A percentile compares a stretch with the other conserved stretches of the same genome.
Evolutionary conservation across 257 asterid species (phyloP).

Genomic region (Nicotiana obtusifolia): DNA sequence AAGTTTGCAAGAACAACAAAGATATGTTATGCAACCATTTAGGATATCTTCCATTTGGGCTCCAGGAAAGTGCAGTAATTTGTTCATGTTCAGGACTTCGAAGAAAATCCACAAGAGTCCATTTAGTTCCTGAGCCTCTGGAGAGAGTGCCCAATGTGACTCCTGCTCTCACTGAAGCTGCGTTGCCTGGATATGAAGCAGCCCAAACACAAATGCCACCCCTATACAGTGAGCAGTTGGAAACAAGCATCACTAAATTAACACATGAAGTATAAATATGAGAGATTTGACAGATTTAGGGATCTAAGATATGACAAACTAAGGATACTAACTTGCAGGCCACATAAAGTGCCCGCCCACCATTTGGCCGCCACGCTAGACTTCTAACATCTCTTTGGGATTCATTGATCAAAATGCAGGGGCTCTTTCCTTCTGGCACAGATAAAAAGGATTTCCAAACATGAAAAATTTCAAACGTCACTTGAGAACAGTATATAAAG

Average conservation of each 20-base stretch:
- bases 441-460: not conserved
- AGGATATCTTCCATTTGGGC: slow-evolving; percentile 99
- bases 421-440: slow-evolving; percentile 61
- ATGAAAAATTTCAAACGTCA: too few species aligned
- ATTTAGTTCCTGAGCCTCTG: slow-evolving; percentile 68
- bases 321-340: slow-evolving; percentile 79
- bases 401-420: slow-evolving; percentile 55
- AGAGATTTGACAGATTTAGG: not conserved
- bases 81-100: slow-evolving; percentile 62
- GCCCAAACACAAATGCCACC: slow-evolving; percentile 97
- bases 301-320: slow-evolving; percentile 5
- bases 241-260: slow-evolving; percentile 15
- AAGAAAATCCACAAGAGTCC: slow-evolving; percentile 91
- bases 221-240: slow-evolving; percentile 38
- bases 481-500: too few species aligned
- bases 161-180: slow-evolving; percentile 74
- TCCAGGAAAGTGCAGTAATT: slow-evolving; percentile 88
- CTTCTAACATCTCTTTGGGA: slow-evolving; percentile 66
- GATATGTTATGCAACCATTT: not conserved
- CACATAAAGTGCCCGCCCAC: slow-evolving; percentile 79
- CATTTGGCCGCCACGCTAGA: slow-evolving; percentile 95
- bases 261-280: not conserved
- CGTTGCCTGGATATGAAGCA: slow-evolving; percentile 83
- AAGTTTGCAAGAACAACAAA: not conserved
- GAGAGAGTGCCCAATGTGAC: slow-evolving; percentile 58